Conservation (phyloP, 208 protist species). For the Crithidia mellificae region DNA sequence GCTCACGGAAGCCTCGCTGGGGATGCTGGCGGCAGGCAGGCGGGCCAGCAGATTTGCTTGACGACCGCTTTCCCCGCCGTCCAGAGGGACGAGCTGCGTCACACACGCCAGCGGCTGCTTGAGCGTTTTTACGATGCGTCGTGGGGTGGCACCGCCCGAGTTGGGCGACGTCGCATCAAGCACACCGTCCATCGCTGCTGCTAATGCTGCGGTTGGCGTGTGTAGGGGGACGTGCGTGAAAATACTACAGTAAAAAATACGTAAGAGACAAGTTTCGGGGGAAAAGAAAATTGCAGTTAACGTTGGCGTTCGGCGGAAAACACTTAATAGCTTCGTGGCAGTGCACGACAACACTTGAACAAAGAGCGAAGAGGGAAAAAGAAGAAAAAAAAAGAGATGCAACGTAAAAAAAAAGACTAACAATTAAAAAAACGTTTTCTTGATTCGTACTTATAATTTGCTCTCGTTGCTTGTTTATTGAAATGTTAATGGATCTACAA, state of each 20-base stretch:
- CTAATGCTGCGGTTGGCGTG: background rate
- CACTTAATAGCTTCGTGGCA: too few species aligned
- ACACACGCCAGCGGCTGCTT: conserved; percentile 43
- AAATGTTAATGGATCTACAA: background rate
- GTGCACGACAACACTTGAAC: too few species aligned
- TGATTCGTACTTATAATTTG: background rate
- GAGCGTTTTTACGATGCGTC: conserved; percentile 62
- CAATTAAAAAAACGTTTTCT: background rate
- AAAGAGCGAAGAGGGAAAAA: too few species aligned
- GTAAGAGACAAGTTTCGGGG: too few species aligned
- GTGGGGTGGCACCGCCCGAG: conserved; percentile 28
- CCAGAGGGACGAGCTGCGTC: conserved; percentile 68
- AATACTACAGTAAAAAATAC: too few species aligned
- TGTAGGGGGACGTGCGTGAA: too few species aligned
- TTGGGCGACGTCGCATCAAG: conserved; percentile 9
- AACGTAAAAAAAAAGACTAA: background rate
- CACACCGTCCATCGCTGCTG: conserved; percentile 10
- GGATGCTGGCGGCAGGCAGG: conserved; percentile 41
- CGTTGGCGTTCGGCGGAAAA: too few species aligned
- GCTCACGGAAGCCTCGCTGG: conserved; percentile 57
- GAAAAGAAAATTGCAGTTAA: too few species aligned
- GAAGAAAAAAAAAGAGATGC: conserved; percentile 17
- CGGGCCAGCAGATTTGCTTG: conserved; percentile 37
- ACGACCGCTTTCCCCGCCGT: conserved; percentile 30
- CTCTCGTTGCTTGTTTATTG: background rate